phyloP scores from a whole-genome alignment of 2,329 filamentous ascomycete species.

The Trichocomaceae sp. region DNA sequence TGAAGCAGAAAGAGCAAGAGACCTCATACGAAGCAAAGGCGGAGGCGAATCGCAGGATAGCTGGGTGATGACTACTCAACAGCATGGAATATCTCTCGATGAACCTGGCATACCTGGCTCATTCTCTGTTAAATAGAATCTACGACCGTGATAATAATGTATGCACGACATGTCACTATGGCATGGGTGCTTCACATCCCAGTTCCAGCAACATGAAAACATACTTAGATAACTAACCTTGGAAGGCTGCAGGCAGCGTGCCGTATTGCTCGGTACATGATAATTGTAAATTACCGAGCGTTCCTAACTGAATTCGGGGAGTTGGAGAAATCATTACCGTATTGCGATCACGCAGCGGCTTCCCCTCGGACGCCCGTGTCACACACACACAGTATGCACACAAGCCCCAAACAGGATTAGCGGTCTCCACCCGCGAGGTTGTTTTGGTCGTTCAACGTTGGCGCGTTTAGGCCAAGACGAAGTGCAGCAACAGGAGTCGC shows the following conservation, averaged over 20 bases:
- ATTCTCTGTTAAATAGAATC: not conserved
- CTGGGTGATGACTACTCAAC: conserved; percentile 35
- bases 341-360: not conserved
- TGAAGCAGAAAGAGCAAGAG: conserved; percentile 70
- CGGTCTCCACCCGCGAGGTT: conserved; percentile 7
- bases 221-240: too few species aligned
- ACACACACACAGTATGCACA: conserved; percentile 2
- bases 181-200: not conserved
- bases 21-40: conserved; percentile 75
- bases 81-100: not conserved
- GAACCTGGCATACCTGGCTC: not conserved
- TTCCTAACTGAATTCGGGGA: not conserved
- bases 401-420: conserved; percentile 4
- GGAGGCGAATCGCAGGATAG: conserved; percentile 79
- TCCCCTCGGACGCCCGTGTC: conserved; percentile 4
- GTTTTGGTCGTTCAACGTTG: conserved; percentile 11
- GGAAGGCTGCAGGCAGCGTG: too few species aligned
- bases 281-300: not conserved
- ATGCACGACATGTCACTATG: not conserved
- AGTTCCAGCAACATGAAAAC: not conserved
- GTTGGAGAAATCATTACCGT: not conserved
- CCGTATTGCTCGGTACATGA: not conserved
- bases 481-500: not conserved
- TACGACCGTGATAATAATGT: not conserved
- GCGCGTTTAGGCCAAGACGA: conserved; percentile 4